Evolutionary conservation across 1,139 yeast species (phyloP), one percentile per base, ranked within the genome.

Genomic region (Kazachstania sp.): DNA sequence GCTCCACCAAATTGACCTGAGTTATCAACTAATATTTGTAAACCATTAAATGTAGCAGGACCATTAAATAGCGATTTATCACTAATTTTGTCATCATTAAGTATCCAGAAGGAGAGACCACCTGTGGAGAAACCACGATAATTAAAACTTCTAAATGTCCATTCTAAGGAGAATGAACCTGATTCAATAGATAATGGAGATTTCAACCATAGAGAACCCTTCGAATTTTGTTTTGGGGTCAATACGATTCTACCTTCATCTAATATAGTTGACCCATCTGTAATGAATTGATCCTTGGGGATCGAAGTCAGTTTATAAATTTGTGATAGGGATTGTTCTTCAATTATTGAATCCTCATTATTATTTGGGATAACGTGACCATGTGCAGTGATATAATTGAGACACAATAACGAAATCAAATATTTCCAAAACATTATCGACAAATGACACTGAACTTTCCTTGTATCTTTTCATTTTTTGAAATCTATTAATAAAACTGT

Each of bases 61-160:
- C 64, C 64, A 44, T 53, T 49, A 50, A 49, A 56, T 7, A 53
- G 30, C 1, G 31, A 19, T 16, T 45, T 37, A 40, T 47, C 51
- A 12, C 37, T 20, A 1, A 34, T 37, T 18, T 50, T 19, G 11
- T 18, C 46, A 4, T 41, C 46, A 12, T 43, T 45, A 7, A 56
- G 35, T 13, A 80, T 56, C 77, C 81, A 80, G 39, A 80, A 50
- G 3, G 53, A 37, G 16, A 53, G 23, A 15, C 56, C 54, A 45
- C 53, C 53, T 12, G 30, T 35, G 3, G 74, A 70, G 37, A 59
- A 55, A 0, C 78, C 79, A 30, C 52, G 50, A 11, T 63, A 59
- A 8, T 84, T 84, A 6, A 76, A 61, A 39, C 84, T 77, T 63
- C 90, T 73, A 54, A 82, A 73, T 2, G 81, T 74, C 43, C 77